Evolutionary conservation across 192 early-diverging fungal genomes (phyloP).

Genomic region (Mortierella hygrophila): DNA sequence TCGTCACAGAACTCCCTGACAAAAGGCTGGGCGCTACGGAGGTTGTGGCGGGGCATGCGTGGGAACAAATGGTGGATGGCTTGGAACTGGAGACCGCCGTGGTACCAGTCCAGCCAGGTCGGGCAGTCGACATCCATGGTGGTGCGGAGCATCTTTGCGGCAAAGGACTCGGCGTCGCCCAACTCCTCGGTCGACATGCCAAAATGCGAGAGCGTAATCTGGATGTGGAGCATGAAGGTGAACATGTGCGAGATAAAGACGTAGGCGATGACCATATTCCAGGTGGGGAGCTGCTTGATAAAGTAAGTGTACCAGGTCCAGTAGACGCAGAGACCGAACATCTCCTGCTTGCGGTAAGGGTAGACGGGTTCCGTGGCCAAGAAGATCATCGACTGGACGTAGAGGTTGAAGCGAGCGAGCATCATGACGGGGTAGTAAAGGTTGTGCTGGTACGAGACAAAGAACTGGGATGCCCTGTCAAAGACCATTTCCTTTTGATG

Average conservation of each 20-base stretch:
- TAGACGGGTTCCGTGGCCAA: slow-evolving; percentile 74
- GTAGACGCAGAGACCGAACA: slow-evolving; percentile 79
- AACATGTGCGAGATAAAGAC: slow-evolving; percentile 84
- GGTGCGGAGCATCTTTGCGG: slow-evolving; percentile 88
- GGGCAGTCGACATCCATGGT: slow-evolving; percentile 98
- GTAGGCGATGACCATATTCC: slow-evolving; percentile 72
- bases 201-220: slow-evolving; percentile 98
- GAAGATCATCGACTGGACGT: slow-evolving; percentile 79
- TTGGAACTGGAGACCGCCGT: slow-evolving; percentile 97
- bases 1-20: slow-evolving; percentile 84
- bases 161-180: slow-evolving; percentile 83
- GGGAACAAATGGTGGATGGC: slow-evolving; percentile 97
- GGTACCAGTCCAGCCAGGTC: slow-evolving; percentile 95
- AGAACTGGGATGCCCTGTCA: slow-evolving; percentile 79
- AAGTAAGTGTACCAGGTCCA: slow-evolving; percentile 85
- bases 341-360: slow-evolving; percentile 82
- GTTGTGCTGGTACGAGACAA: slow-evolving; percentile 88
- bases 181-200: slow-evolving; percentile 89
- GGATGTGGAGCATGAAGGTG: slow-evolving; percentile 91
- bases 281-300: slow-evolving; percentile 77
- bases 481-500: slow-evolving; percentile 87
- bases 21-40: slow-evolving; percentile 76
- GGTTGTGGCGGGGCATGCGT: slow-evolving; percentile 91
- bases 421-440: slow-evolving; percentile 88
- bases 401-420: slow-evolving; percentile 96